These are phyloP conservation scores for Lepraria neglecta DNA, from an alignment of 495 filamentous ascomycete genomes.

Conservation along the genomic window DNA sequence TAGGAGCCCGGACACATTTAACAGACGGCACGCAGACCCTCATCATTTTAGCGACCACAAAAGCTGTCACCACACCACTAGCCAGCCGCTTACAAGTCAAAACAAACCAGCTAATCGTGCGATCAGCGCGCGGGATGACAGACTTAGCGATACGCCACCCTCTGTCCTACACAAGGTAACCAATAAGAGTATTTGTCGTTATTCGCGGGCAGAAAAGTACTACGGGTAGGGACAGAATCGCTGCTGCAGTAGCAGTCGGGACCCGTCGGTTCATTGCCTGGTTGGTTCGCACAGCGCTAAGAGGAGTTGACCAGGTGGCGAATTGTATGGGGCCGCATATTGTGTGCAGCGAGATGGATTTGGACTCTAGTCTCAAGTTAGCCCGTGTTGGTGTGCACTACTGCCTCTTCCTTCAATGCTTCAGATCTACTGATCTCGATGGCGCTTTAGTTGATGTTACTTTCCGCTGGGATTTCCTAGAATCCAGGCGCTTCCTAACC, in stretches of 20 bases:
- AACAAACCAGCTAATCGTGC: neutral
- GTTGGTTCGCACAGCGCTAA: conserved; percentile 10
- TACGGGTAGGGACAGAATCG: neutral
- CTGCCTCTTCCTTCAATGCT: no score
- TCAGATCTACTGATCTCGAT: neutral
- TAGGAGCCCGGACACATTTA: neutral
- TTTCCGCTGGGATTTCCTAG: neutral
- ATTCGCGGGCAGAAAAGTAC: neutral
- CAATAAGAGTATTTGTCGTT: neutral
- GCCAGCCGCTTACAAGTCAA: neutral
- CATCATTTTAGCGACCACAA: conserved; percentile 3
- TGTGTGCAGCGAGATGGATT: conserved; percentile 3
- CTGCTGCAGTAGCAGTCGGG: neutral
- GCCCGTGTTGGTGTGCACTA: neutral
- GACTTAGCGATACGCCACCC: neutral
- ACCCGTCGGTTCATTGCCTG: neutral
- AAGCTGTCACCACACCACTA: conserved; percentile 13
- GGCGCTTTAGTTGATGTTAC: neutral
- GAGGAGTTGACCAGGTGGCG: conserved; percentile 2
- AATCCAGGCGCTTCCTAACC: conserved; percentile 9
- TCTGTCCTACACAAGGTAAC: neutral
- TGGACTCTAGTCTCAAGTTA: neutral
- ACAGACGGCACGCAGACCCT: neutral
- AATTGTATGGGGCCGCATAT: conserved; percentile 6
- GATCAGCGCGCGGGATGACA: conserved; percentile 4